Evolutionary conservation across 2,329 filamentous ascomycete species (phyloP), one percentile per base, ranked within the genome.

Genomic region (Aspergillus sp.): DNA sequence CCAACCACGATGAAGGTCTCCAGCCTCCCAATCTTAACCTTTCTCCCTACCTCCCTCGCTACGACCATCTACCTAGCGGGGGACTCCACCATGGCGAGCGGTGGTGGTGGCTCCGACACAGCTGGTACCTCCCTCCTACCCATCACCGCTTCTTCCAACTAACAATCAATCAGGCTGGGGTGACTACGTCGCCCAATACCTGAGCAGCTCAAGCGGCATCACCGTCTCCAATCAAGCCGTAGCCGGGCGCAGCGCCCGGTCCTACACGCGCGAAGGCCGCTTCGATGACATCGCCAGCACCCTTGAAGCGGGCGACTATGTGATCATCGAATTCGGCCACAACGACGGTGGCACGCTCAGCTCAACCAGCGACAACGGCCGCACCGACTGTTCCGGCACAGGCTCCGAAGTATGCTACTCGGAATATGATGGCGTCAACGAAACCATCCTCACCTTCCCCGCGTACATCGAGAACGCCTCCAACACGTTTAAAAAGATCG

Each of bases 301-400:
- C 2, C 78, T 90, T 23, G 65, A 82, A 69, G 58, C 79, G 1
- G 86, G 85, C 32, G 88, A 91, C 73, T 87, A 85, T 73, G 87
- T 90, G 1, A 79, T 90, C 56, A 89, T 91, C 56, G 88, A 90
- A 67, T 89, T 91, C 67, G 88, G 89, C 0, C 88, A 91, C 78
- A 91, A 91, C 67, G 89, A 91, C 65, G 88, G 87, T 21, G 87
- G 87, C 1, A 82, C 82, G 0, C 76, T 87, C 2, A 75, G 71
- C 2, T 73, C 28, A 2, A 52, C 49, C 10, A 23, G 74, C 12
- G 88, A 90, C 72, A 89, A 89, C 66, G 84, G 84, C 0, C 82
- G 87, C 13, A 84, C 82, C 1, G 86, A 85, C 65, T 90, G 88
- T 60, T 70, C 76, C 2, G 85, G 85, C 2, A 75, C 79, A 0